Base-by-base conservation (phyloP, 441 rosid species). In the Populus hybrid region DNA sequence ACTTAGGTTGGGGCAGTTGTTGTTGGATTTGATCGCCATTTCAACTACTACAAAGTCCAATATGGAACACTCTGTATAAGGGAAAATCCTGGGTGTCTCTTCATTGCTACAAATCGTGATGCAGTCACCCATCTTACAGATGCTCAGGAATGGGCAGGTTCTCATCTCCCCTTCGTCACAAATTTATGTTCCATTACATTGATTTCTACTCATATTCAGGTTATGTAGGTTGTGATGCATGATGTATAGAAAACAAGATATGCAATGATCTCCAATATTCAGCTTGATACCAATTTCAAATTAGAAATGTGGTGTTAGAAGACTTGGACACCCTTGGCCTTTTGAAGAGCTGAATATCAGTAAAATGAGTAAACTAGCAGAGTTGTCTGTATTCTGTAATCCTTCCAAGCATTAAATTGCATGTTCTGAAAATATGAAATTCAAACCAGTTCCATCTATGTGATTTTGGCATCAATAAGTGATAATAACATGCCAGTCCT, bases 81-180 rank as follows among this genome's bases (percentile, higher is more conserved):
- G 66, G 95, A 95, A 88, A 95, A 94, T 87, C 97, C 97, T 6
- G 97, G 92, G 14, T 95, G 99, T 80, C 95, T 89, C 81, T 94
- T 94, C 84, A 85, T 95, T 83, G 97, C 97, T 2, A 94, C 99
- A n/a, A 95, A 92, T 79, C 87, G 99, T 76, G 99, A 95, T 79
- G 91, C 98, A 7, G 93, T 89, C 53, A 95, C 94, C 79, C 94
- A 95, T 84, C 91, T 94, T 90, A 92, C 97, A 12, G 87, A 89
- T 83, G 83, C 89, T 84, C 98, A 94, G 84, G 98, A 93, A 83
- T 95, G 97, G 97, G 97, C 99, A 78, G 99, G 99, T 95, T 82
- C 76, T 71, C 65, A 63, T 72, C 77, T 72, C 11, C 68, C 28
- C 20, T 38, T 26, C 61, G 21, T 61, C 3, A 31, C 38, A 70